Evolutionary conservation across 176 grass and related monocot genomes (phyloP), one percentile per base, ranked within the genome.

Genomic region (Paspalum vaginatum): DNA sequence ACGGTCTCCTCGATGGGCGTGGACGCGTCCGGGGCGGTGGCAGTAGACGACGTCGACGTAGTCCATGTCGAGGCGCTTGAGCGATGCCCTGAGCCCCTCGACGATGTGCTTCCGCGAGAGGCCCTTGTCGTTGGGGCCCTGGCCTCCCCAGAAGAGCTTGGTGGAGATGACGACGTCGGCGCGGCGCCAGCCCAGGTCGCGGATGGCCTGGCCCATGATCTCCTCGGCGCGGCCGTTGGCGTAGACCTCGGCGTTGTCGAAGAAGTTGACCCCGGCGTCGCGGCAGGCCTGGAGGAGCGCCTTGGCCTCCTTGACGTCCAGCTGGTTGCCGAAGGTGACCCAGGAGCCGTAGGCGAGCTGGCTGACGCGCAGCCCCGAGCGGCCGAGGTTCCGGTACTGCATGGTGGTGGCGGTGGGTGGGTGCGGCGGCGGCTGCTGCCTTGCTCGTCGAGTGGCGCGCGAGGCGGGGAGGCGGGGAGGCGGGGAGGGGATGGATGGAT

Each of bases 131-230:
- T 99, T 99, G 88, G 96, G 96, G 0, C 96, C 96, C 80, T 81
- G 83, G 0, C 96, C 96, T 2, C 96, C 96, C 96, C 96, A 95
- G 90, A 99, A 99, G 82, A 99, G 85, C 96, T 99, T 99, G 86
- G 96, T 99, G 86, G 96, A 99, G 78, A 99, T 13, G 78, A 99
- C 96, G 61, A 95, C 49, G 84, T 99, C 96, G 72, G 92, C 70
- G 70, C 96, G 92, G 65, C 96, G 96, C 96, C 96, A 95, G 0
- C 96, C 96, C 12, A 99, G 88, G 90, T 99, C 96, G 7, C 96
- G 90, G 54, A 99, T 93, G 50, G 96, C 96, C 88, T 95, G 96
- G 5, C 96, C 96, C 96, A 99, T 99, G 88, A 99, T 99, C 96
- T 99, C 96, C 92, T 99, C 96, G 4, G 96, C 96, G 43, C 96